Conservation (phyloP, 1,139 yeast genomes). For the Zhuliangozyma blackwelliae region DNA sequence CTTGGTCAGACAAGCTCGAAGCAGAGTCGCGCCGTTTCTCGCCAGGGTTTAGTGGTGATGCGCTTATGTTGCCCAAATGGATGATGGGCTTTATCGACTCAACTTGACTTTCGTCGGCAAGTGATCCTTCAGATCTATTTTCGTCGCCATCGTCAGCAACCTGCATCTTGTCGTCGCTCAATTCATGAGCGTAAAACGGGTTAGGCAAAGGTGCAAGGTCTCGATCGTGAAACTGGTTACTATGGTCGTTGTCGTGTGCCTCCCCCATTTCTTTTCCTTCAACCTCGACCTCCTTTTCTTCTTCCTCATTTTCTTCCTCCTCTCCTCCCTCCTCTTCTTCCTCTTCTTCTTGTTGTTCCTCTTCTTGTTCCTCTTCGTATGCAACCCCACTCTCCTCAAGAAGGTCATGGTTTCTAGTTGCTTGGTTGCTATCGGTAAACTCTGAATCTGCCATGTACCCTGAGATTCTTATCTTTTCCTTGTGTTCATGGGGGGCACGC, state of each 20-base stretch:
- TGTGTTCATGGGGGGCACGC: slow-evolving; percentile 3
- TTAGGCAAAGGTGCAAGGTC: slow-evolving; percentile 17
- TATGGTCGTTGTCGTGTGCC: too few relatives aligned
- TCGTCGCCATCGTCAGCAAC: slow-evolving; percentile 15
- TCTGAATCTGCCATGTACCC: slow-evolving; percentile 22
- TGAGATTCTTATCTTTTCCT: slow-evolving; percentile 4
- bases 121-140: slow-evolving; percentile 22
- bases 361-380: too few relatives aligned
- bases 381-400: slow-evolving; percentile 4
- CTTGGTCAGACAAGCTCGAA: slow-evolving; percentile 8
- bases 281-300: too few relatives aligned
- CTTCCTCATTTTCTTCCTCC: too few relatives aligned
- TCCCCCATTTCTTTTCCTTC: too few relatives aligned
- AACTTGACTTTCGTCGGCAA: slow-evolving; percentile 21
- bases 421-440: slow-evolving; percentile 12
- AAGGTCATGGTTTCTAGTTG: slow-evolving; percentile 2
- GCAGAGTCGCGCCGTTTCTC: neutral
- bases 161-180: slow-evolving; percentile 5
- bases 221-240: neutral
- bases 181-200: slow-evolving; percentile 14
- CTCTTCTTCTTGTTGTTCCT: too few relatives aligned
- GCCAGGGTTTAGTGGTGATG: neutral
- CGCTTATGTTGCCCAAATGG: neutral
- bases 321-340: too few relatives aligned
- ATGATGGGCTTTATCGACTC: slow-evolving; percentile 7